Evolutionary conservation across 768 basidiomycete genomes (phyloP).

Genomic region (Pleurotus cornucopiae): DNA sequence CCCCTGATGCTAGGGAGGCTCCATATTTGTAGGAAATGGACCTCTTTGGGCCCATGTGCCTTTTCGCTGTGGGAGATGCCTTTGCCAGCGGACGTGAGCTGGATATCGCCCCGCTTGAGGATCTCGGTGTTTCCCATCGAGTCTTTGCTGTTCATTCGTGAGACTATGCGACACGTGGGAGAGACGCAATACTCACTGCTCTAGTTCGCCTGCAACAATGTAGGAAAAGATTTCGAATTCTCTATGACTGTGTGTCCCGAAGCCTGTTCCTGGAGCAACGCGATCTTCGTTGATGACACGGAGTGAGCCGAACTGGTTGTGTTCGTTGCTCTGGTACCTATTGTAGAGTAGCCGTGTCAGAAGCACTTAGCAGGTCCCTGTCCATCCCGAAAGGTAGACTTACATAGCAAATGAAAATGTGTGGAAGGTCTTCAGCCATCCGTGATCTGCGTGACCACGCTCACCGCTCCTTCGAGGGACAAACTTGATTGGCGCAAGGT

Average conservation of each 20-base stretch:
- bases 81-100: slow-evolving; percentile 89
- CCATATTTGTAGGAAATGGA: slow-evolving; percentile 56
- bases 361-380: background rate
- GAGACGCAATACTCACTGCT: slow-evolving; percentile 57
- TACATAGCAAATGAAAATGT: slow-evolving; percentile 76
- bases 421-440: slow-evolving; percentile 86
- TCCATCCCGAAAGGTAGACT: slow-evolving; percentile 21
- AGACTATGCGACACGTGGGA: no score
- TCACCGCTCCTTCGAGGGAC: slow-evolving; percentile 54
- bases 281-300: slow-evolving; percentile 94
- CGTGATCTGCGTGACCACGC: slow-evolving; percentile 73
- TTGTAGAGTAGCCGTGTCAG: background rate
- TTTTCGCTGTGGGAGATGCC: slow-evolving; percentile 83
- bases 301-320: slow-evolving; percentile 65
- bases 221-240: slow-evolving; percentile 94
- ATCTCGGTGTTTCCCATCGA: slow-evolving; percentile 90
- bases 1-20: slow-evolving; percentile 34
- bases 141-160: slow-evolving; percentile 57
- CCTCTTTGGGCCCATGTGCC: slow-evolving; percentile 34
- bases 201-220: slow-evolving; percentile 70
- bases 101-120: slow-evolving; percentile 83
- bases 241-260: slow-evolving; percentile 79
- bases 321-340: slow-evolving; percentile 58
- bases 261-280: slow-evolving; percentile 72
- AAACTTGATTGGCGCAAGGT: slow-evolving; percentile 34